Evolutionary conservation across 257 asterid genomes (phyloP).

Genomic region (Rauvolfia tetraphylla): DNA sequence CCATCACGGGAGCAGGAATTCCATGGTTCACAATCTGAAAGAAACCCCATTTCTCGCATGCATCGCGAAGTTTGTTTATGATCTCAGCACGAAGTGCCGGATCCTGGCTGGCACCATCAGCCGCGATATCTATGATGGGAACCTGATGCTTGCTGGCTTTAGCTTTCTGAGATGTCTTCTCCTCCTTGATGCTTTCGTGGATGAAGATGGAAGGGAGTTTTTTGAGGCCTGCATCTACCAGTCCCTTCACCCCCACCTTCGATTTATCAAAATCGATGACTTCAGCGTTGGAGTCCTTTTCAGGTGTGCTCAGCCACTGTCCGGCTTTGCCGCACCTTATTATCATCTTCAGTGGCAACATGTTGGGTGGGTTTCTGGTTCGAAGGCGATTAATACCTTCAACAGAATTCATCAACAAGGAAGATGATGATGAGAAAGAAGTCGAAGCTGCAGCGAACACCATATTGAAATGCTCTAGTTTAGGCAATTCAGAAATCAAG

Average conservation of each 20-base stretch:
- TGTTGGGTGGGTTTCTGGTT: background rate
- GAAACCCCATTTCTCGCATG: conserved; percentile 22
- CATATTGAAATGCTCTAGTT: background rate
- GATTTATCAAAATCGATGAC: conserved; percentile 19
- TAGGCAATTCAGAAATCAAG: background rate
- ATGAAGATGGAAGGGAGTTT: conserved; percentile 16
- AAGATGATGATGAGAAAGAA: background rate
- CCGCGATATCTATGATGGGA: conserved; percentile 3
- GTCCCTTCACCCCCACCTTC: conserved; percentile 18
- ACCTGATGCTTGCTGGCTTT: background rate
- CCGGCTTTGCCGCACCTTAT: background rate
- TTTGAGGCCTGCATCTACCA: conserved; percentile 13
- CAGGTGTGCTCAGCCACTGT: conserved; percentile 8
- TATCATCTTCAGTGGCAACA: background rate
- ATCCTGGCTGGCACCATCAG: conserved; percentile 4
- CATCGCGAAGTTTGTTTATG: conserved; percentile 6
- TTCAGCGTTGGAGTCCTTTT: conserved; percentile 8
- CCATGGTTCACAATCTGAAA: conserved; percentile 23
- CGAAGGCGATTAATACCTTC: background rate
- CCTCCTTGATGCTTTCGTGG: conserved; percentile 2
- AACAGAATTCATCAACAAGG: background rate
- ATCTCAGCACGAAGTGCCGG: conserved; percentile 7
- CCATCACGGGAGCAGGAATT: conserved; percentile 10
- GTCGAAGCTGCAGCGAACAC: background rate
- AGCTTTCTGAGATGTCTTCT: background rate